Conservation (phyloP, 2,329 filamentous ascomycete species). For the Diaporthe humulicola region DNA sequence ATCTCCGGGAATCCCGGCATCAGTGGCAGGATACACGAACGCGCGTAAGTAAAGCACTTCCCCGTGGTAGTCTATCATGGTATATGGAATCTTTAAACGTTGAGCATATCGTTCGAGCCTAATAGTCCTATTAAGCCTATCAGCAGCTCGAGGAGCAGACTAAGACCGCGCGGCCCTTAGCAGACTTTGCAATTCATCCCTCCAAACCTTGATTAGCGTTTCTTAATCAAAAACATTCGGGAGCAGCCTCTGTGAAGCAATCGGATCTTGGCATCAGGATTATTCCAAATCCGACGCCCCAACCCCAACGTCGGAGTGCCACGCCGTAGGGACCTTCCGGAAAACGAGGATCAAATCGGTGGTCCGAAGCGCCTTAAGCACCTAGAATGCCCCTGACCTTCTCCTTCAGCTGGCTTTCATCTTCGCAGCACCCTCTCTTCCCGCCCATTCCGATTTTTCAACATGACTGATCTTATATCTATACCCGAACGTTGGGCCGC, state of each 20-base stretch:
- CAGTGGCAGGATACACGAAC: background rate
- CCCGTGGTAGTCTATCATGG: background rate
- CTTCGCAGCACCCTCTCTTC: background rate
- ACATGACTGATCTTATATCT: background rate
- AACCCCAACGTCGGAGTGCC: no score
- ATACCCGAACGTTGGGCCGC: slow-evolving; percentile 9
- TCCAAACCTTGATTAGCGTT: background rate
- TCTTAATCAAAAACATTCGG: background rate
- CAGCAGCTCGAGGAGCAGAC: background rate
- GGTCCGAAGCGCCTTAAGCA: background rate
- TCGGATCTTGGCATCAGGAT: background rate
- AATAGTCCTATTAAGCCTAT: background rate
- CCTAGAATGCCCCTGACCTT: background rate
- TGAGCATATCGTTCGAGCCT: background rate
- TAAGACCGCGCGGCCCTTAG: background rate
- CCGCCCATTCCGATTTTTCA: background rate
- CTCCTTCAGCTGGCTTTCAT: background rate
- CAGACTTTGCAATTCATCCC: background rate
- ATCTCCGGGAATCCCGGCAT: background rate
- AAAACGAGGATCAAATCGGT: background rate
- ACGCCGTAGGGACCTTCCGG: background rate
- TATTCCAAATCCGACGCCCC: background rate
- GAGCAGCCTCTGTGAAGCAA: background rate
- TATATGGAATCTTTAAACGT: background rate
- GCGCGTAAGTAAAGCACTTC: background rate